A percentile compares a stretch with the other conserved stretches of the same genome.
These are phyloP conservation scores for Exophiala alcalophila DNA, from an alignment of 2,329 filamentous ascomycete species.

Conservation along the genomic window DNA sequence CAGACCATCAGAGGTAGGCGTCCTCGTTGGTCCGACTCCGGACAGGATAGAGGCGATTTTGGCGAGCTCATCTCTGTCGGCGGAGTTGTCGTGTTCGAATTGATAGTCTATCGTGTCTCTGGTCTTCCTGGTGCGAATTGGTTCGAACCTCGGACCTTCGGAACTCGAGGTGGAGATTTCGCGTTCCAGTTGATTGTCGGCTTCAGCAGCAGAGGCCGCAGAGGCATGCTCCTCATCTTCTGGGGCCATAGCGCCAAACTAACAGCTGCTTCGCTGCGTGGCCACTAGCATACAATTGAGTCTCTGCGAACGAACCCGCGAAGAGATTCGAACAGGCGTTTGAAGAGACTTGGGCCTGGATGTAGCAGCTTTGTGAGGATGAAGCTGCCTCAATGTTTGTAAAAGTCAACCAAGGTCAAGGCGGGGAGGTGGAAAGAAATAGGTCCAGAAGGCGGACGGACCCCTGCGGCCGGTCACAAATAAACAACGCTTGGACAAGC, in stretches of 20 bases:
- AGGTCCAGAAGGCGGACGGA: no score
- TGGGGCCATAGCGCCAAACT: constrained; percentile 2
- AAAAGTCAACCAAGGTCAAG: no score
- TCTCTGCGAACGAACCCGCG: no score
- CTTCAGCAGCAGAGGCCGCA: not conserved
- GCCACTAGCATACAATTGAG: not conserved
- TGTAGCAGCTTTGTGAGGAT: no score
- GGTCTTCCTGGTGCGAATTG: constrained; percentile 24
- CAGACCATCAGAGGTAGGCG: constrained; percentile 11
- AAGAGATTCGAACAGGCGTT: no score
- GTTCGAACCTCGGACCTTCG: constrained; percentile 21
- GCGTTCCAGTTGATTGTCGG: constrained; percentile 4
- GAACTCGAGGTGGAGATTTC: constrained; percentile 38
- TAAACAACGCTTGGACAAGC: no score
- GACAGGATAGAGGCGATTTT: constrained; percentile 23
- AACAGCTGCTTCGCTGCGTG: not conserved
- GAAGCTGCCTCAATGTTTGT: no score
- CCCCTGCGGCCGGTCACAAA: no score
- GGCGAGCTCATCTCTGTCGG: constrained; percentile 18
- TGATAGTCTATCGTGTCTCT: constrained; percentile 20
- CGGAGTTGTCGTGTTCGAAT: constrained; percentile 15
- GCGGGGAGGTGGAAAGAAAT: no score
- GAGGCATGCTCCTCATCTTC: not conserved
- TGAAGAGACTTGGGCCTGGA: no score
- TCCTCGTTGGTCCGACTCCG: constrained; percentile 12